A percentile compares a stretch with the other conserved stretches of the same genome.
phyloP scores from a whole-genome alignment of 306 rosid species.

The Quercus mongolica region DNA sequence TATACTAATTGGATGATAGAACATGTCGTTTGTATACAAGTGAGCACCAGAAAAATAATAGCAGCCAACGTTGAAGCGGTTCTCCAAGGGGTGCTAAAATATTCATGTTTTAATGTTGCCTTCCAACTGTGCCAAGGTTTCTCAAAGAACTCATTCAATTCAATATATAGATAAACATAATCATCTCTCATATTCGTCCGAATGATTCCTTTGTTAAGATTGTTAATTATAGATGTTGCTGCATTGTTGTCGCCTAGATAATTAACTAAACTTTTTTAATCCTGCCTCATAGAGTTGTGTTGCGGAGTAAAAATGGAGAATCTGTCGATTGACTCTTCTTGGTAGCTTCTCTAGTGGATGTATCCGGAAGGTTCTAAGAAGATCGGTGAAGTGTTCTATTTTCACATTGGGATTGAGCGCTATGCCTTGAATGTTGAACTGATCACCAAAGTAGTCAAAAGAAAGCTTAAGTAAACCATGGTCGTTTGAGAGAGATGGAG shows the following conservation, averaged over 20 bases:
- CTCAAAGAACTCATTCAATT: fast-evolving
- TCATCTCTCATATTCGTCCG: no score
- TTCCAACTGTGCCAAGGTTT: background rate
- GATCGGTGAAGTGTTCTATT: background rate
- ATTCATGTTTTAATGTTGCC: no score
- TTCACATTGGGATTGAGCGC: fast-evolving
- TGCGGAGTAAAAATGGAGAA: background rate
- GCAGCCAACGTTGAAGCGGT: no score
- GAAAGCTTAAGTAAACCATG: background rate
- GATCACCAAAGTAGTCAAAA: fast-evolving
- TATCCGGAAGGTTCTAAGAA: background rate
- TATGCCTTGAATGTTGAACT: fast-evolving
- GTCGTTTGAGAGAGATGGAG: background rate
- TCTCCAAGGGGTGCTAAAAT: no score
- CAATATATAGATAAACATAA: fast-evolving
- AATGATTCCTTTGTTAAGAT: no score
- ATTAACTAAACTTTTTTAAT: constrained; percentile 12
- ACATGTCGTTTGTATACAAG: no score
- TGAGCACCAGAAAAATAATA: no score
- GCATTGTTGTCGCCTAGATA: constrained; percentile 20
- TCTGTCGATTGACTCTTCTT: fast-evolving
- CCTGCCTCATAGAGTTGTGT: background rate
- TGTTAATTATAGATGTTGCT: background rate
- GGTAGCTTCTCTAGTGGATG: background rate
- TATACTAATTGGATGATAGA: no score